Evolutionary conservation across 768 basidiomycete genomes (phyloP), one percentile per base, ranked within the genome.

Genomic region (Hypsizygus marmoreus): DNA sequence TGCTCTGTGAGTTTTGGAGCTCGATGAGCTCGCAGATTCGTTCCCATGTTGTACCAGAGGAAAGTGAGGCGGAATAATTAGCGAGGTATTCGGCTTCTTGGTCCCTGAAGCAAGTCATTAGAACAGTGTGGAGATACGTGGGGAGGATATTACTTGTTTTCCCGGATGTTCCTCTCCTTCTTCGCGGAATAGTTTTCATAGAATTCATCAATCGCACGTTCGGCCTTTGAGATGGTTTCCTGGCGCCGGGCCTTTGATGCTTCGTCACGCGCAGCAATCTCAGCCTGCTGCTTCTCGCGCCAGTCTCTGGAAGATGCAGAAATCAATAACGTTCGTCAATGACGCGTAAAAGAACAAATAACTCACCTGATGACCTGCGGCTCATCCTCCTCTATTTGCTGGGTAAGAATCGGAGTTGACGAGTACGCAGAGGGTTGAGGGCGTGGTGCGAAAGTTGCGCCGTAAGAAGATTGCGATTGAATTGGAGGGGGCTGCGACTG

Each of bases 1-100:
- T 99, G 75, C 91, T 94, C 68, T 98, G 93, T 43, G 94, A 97
- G 65, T 98, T 97, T 65, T 95, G 83, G 28, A 99, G 77, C 55
- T 95, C 91, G 50, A 97, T 69, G 40, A 84, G 68, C 20, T 84
- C 83, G 62, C 86, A 88, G 60, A 99, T 95, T 28, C 97, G 87
- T 56, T 93, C 84, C 95, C 95, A 99, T 6, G 94, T 95, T 16
- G 95, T 97, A 19, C 95, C 97, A 43, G 79, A 75, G 0, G 91
- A 86, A 40, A 98, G 81, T 8, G 84, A 80, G 37, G 84, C 85
- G 16, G 81, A 81, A 43, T 93, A 72, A n/a, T 71, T 68, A 12
- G 81, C 75, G 30, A 95, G 59, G 71, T 87, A 97, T 46, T 85
- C 81, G 14, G 82, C 81, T 66, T 98, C 95, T 52, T 86, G 76